Evolutionary conservation across 192 early-diverging fungal species (phyloP).

Genomic region (Linnemannia zychae): DNA sequence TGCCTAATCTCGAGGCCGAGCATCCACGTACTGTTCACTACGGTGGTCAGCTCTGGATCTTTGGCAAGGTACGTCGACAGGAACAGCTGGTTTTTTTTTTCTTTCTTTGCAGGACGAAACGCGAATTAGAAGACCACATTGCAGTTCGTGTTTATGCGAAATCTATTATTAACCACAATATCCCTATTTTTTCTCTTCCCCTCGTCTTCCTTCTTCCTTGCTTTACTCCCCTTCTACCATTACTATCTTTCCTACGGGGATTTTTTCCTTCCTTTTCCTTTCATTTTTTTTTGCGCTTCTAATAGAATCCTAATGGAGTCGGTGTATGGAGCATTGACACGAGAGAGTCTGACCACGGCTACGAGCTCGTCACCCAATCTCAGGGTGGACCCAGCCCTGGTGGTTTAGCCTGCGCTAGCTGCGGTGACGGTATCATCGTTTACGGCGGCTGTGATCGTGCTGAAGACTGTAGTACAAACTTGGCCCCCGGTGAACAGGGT

Average conservation of each 20-base stretch:
- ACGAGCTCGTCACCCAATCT: conserved; percentile 18
- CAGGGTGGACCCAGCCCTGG: conserved; percentile 35
- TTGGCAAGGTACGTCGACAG: conserved; percentile 59
- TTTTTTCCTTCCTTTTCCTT: neutral
- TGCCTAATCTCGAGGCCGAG: conserved; percentile 10
- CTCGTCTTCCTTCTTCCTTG: no score
- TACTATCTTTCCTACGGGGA: neutral
- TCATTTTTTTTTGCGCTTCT: neutral
- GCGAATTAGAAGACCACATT: neutral
- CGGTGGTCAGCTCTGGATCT: conserved; percentile 40
- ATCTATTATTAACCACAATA: neutral
- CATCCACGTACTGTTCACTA: conserved; percentile 28
- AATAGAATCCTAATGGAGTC: conserved; percentile 33
- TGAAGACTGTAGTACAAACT: conserved; percentile 43
- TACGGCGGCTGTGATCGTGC: conserved; percentile 43
- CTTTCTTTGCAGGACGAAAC: neutral
- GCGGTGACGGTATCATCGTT: conserved; percentile 44
- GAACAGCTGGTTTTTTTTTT: no score
- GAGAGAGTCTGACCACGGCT: conserved; percentile 2
- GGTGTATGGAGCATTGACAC: conserved; percentile 47
- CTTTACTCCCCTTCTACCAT: neutral
- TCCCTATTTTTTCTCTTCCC: neutral
- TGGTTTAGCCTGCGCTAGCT: conserved; percentile 37
- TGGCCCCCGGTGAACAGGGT: conserved; percentile 22
- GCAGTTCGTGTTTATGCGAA: neutral